Evolutionary conservation across 768 basidiomycete species (phyloP).

Genomic region (Calocybe indica): DNA sequence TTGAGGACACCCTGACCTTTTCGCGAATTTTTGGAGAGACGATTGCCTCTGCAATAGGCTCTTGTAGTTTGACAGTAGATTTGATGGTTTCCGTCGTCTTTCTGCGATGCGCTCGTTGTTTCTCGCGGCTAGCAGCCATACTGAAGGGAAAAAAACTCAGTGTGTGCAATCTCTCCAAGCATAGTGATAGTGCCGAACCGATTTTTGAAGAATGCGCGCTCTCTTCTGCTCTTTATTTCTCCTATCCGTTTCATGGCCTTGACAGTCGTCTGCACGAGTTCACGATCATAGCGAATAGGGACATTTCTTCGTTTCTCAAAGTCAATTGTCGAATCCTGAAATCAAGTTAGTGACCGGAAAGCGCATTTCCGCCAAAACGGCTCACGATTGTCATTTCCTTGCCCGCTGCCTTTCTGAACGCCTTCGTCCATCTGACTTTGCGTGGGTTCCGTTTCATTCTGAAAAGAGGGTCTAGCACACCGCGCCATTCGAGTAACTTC

Average conservation of each 20-base stretch:
- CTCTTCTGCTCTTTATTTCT: constrained; percentile 87
- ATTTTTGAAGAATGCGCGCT: constrained; percentile 95
- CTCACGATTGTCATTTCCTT: constrained; percentile 99
- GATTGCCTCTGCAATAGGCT: constrained; percentile 42
- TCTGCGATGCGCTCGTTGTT: constrained; percentile 67
- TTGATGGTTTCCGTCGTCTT: constrained; percentile 55
- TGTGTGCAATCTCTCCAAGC: not conserved
- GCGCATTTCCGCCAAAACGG: constrained; percentile 6
- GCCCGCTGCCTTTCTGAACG: constrained; percentile 96
- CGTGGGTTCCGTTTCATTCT: constrained; percentile 99
- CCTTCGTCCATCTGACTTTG: constrained; percentile 99
- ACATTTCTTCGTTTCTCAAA: constrained; percentile 99
- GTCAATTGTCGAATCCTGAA: constrained; percentile 93
- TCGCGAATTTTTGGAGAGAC: constrained; percentile 49
- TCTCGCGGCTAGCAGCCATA: constrained; percentile 81
- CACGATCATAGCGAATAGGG: constrained; percentile 94
- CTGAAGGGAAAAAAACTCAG: constrained; percentile 32
- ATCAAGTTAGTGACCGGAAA: not conserved
- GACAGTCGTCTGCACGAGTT: constrained; percentile 86
- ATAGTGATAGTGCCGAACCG: constrained; percentile 35
- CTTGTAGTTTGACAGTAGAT: constrained; percentile 56
- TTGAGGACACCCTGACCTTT: constrained; percentile 71
- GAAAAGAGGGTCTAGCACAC: constrained; percentile 1
- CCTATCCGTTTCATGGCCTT: constrained; percentile 94
- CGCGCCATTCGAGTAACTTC: not conserved